Evolutionary conservation across 495 filamentous ascomycete species (phyloP).

Genomic region (Annulohypoxylon stygium): DNA sequence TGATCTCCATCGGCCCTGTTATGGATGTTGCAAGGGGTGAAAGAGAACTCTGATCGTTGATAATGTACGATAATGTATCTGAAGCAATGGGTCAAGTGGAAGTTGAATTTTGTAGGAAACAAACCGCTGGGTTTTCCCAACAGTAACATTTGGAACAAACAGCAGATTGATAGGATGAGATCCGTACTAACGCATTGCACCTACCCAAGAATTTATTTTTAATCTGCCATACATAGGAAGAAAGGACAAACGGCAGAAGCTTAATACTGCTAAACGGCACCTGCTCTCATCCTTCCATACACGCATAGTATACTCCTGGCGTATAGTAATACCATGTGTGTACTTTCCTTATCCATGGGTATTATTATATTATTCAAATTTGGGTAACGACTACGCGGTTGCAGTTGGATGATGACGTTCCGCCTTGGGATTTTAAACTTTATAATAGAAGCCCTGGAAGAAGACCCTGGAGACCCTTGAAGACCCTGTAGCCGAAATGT

Average conservation of each 20-base stretch:
- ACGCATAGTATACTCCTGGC: too few relatives aligned
- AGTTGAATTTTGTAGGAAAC: not conserved
- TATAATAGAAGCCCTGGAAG: not conserved
- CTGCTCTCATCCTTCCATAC: constrained; percentile 2
- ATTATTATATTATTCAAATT: constrained; percentile 1
- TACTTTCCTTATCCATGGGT: not conserved
- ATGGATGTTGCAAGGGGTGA: constrained; percentile 38
- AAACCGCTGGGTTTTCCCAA: not conserved
- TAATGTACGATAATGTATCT: not conserved
- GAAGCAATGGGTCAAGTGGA: constrained; percentile 1
- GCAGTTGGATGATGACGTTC: constrained; percentile 7
- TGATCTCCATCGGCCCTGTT: constrained; percentile 41
- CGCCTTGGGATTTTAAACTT: constrained; percentile 28
- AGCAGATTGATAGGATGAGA: not conserved
- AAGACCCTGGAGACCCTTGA: not conserved
- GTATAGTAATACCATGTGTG: too few relatives aligned
- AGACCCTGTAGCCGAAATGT: constrained; percentile 14
- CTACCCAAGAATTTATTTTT: not conserved
- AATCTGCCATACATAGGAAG: too few relatives aligned
- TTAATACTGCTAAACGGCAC: not conserved
- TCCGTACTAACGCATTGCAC: not conserved
- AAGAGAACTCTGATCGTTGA: not conserved
- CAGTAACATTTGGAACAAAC: not conserved
- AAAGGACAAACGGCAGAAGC: constrained; percentile 6
- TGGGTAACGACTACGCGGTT: not conserved